Evolutionary conservation across 192 early-diverging fungal genomes (phyloP), one percentile per base, ranked within the genome.

Genomic region (Entomortierella beljakovae): DNA sequence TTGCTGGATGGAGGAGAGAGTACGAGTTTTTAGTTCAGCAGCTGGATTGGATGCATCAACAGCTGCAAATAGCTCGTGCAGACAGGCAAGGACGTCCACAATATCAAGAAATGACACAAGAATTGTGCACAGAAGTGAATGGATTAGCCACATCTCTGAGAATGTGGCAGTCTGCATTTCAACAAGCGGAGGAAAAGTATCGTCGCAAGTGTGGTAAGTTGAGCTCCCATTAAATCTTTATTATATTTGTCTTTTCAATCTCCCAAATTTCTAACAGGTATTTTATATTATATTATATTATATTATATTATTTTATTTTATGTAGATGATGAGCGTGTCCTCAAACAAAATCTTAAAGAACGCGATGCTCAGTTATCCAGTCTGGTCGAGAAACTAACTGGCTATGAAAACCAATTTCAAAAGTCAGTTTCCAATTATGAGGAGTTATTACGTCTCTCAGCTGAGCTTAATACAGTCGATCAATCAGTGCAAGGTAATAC

Each of bases 11-110:
- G 72, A 42, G 64, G 25, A 51, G 64, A 20, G 72, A 76, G 26
- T 76, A 76, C 23, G 72, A 76, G 64, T 76, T 76, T 22, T 35
- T 76, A 64, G 72, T 76, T 0, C 72, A 76, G 25, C 72, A 76
- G 18, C 51, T 76, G 25, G 72, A 76, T 22, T 52, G 60, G 42
- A 76, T 76, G 72, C 72, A 76, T 48, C 64, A 59, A 9, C 72
- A 76, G 38, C 56, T 76, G 25, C 72, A 76, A 42, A 5, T 64
- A 15, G 74, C 56, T 1, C 65, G 64, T 7, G 61, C 59, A n/a
- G 66, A 77, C 25, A 28, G 49, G 35, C 49, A 55, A 15, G 43
- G 43, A 3, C 43, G 43, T 23, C 25, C 50, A 9, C 38, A 29
- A 26, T 34, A 68, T 31, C 70, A 52, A 16, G 71, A 74, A 50